A percentile compares a stretch with the other conserved stretches of the same genome.
Conservation (phyloP, 208 protist species). For the Leishmania gerbilli region DNA sequence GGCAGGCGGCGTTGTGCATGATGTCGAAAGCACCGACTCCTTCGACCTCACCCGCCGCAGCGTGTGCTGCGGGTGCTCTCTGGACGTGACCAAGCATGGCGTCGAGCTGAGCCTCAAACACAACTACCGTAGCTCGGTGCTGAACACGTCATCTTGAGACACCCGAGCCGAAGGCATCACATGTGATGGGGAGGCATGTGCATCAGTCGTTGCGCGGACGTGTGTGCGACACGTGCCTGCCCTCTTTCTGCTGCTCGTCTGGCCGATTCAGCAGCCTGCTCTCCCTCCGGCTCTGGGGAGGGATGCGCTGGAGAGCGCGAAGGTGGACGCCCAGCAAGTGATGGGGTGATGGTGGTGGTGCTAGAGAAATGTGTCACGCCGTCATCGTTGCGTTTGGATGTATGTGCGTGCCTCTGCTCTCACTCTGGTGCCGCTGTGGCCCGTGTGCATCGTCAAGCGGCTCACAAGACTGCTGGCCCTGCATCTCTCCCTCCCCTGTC, state of each 20-base stretch:
- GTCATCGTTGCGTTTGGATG: neutral
- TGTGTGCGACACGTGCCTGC: neutral
- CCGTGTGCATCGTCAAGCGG: neutral
- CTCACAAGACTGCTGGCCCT: neutral
- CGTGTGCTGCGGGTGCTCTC: slow-evolving; percentile 72
- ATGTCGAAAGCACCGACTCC: slow-evolving; percentile 65
- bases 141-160: slow-evolving; percentile 3
- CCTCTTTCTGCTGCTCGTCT: neutral
- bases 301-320: too few species aligned
- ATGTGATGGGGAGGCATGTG: too few species aligned
- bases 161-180: neutral
- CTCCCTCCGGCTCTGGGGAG: too few species aligned
- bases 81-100: slow-evolving; percentile 51
- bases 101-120: slow-evolving; percentile 67
- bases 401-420: neutral
- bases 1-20: slow-evolving; percentile 88
- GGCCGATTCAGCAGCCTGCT: too few species aligned
- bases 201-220: neutral
- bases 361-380: too few species aligned
- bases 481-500: neutral
- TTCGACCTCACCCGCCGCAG: slow-evolving; percentile 59
- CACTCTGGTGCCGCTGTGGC: neutral
- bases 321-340: too few species aligned
- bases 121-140: slow-evolving; percentile 43
- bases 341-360: too few species aligned